Base-by-base conservation (phyloP, 2,329 filamentous ascomycete genomes). In the Nemania sp. region DNA sequence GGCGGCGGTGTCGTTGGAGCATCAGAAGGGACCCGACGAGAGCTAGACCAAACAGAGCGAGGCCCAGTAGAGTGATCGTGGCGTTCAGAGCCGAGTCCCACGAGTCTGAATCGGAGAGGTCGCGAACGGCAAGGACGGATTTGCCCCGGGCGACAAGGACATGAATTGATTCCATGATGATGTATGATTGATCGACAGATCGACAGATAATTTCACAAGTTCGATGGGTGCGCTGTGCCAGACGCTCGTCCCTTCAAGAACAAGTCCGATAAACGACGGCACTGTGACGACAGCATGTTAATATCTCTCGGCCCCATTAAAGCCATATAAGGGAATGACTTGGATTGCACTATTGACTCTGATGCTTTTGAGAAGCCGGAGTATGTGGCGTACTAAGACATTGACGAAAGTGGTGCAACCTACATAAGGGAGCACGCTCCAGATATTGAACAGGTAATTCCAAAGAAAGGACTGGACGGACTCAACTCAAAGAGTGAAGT, bases 31-130 rank as follows among this genome's bases (percentile, higher is more conserved):
- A 76, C 53, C 83, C 85, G 48, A 88, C 77, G 53, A 91, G 78
- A 42, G 86, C 68, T 24, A 96, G 78, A 56, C 81, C 85, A 64
- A 93, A 73, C 64, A 95, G 83, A 64, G 93, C 77, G 40, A 99
- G 79, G 59, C 86, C 86, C 63, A 97, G 79, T 50, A 97, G 81
- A 54, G 84, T 81, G 64, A 96, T 88, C 69, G 96, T 77, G 37
- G 96, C 82, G 68, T 90, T 86, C 70, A 92, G 79, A 75, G 89
- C 85, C 57, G 78, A 82, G 63, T 88, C 76, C 64, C 77, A 74
- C 54, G 73, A 75, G 61, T 57, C 60, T 23, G 59, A 55, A 31
- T 59, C 49, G 26, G 51, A 69, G 55, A 74, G 66, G 56, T 73
- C 74, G 63, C 84, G 81, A 67, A 74, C 71, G 64, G 80, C 75